Conservation (phyloP, 345 rosid species). For the Cardamine occulta region DNA sequence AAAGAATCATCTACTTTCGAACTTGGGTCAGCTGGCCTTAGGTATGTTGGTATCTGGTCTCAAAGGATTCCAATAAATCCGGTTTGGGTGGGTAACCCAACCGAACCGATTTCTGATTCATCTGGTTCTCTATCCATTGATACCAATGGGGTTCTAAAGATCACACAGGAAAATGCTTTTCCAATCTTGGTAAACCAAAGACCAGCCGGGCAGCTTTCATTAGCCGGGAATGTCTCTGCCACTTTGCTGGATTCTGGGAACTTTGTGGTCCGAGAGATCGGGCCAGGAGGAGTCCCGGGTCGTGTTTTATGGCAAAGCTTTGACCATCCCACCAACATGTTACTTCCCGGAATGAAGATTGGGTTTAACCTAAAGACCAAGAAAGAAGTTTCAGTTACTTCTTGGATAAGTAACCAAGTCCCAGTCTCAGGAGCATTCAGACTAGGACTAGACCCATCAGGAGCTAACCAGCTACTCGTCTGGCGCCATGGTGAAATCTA, state of each 20-base stretch:
- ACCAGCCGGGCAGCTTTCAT: slow-evolving; percentile 11
- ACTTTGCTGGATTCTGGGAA: slow-evolving; percentile 58
- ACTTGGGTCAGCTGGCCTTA: slow-evolving; percentile 48
- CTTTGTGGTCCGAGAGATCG: slow-evolving; percentile 47
- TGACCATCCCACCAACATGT: slow-evolving; percentile 57
- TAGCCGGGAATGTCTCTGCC: slow-evolving; percentile 42
- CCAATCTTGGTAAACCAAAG: slow-evolving; percentile 47
- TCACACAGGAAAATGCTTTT: slow-evolving; percentile 41
- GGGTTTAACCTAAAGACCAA: slow-evolving; percentile 55
- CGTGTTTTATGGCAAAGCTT: slow-evolving; percentile 66
- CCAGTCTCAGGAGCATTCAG: slow-evolving; percentile 67
- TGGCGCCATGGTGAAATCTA: slow-evolving; percentile 55
- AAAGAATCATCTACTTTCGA: slow-evolving; percentile 27
- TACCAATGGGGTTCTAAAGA: slow-evolving; percentile 53
- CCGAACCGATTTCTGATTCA: slow-evolving; percentile 51
- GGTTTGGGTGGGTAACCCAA: slow-evolving; percentile 64
- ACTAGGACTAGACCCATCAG: slow-evolving; percentile 57
- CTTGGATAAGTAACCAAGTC: slow-evolving; percentile 53
- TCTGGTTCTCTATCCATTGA: slow-evolving; percentile 58
- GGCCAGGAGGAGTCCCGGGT: slow-evolving; percentile 42
- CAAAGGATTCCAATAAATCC: slow-evolving; percentile 45
- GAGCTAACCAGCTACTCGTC: slow-evolving; percentile 51
- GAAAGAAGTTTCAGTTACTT: slow-evolving; percentile 52
- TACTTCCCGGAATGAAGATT: slow-evolving; percentile 73
- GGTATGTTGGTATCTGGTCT: slow-evolving; percentile 63